Evolutionary conservation across 2,329 filamentous ascomycete genomes (phyloP).

Genomic region (Gliomastix tumulicola): DNA sequence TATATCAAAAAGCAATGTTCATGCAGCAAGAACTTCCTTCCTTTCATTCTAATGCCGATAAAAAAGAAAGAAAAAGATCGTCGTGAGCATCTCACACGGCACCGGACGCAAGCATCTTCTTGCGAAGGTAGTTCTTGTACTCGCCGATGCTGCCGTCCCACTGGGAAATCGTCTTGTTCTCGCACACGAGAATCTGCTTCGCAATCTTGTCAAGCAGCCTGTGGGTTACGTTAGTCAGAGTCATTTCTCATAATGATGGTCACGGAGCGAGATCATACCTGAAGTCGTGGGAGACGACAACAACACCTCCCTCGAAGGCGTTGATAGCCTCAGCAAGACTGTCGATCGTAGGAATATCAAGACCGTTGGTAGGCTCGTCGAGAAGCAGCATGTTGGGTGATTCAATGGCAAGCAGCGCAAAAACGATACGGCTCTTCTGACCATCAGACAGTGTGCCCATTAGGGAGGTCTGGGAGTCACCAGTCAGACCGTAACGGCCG

Average conservation of each 20-base stretch:
- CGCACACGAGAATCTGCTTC: constrained; percentile 98
- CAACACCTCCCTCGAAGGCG: constrained; percentile 89
- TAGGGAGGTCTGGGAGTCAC: constrained; percentile 89
- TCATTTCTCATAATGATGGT: too few relatives aligned
- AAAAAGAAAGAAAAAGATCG: too few relatives aligned
- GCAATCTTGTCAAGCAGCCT: constrained; percentile 98
- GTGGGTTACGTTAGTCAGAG: constrained; percentile 9
- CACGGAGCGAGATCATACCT: constrained; percentile 54
- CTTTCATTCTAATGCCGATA: too few relatives aligned
- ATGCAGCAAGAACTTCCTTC: too few relatives aligned
- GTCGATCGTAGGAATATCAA: constrained; percentile 98
- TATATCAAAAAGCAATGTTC: too few relatives aligned
- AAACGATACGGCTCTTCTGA: constrained; percentile 97
- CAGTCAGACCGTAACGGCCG: constrained; percentile 85
- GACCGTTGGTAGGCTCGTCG: constrained; percentile 98
- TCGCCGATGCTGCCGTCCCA: constrained; percentile 88
- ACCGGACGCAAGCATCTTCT: constrained; percentile 93
- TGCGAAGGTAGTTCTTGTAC: constrained; percentile 97
- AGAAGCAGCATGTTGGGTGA: constrained; percentile 95
- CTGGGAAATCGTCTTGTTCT: constrained; percentile 86
- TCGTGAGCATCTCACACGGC: constrained; percentile 66
- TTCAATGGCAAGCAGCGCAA: constrained; percentile 92
- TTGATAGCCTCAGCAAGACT: constrained; percentile 97
- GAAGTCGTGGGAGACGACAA: constrained; percentile 98
- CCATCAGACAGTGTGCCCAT: constrained; percentile 98